Evolutionary conservation across 768 basidiomycete genomes (phyloP).

Genomic region (Kwoniella sp.): DNA sequence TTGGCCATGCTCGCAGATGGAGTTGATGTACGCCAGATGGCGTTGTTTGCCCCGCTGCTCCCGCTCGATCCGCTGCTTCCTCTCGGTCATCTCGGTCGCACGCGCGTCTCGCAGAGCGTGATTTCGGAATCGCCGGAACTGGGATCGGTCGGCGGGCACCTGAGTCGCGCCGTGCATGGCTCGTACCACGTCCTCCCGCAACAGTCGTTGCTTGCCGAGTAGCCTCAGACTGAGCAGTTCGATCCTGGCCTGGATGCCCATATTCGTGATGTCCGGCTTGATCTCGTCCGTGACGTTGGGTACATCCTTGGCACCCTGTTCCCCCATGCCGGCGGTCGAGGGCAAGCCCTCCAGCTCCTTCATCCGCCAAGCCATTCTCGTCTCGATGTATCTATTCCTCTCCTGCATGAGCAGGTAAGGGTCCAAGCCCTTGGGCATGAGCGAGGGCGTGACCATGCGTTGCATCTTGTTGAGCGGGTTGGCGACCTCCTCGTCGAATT

Average conservation of each 20-base stretch:
- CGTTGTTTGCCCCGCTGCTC: constrained; percentile 93
- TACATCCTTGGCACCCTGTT: constrained; percentile 57
- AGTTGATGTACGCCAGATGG: constrained; percentile 84
- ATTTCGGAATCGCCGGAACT: constrained; percentile 82
- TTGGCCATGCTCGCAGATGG: constrained; percentile 78
- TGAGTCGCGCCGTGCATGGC: constrained; percentile 81
- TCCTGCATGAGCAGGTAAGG: constrained; percentile 87
- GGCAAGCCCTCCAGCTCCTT: constrained; percentile 71
- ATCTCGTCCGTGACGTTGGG: constrained; percentile 51
- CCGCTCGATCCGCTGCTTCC: constrained; percentile 84
- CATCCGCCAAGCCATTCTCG: constrained; percentile 80
- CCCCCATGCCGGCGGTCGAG: constrained; percentile 73
- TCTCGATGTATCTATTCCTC: constrained; percentile 83
- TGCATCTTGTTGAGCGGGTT: constrained; percentile 48
- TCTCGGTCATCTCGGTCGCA: constrained; percentile 80
- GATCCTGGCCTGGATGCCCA: constrained; percentile 74
- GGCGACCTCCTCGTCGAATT: constrained; percentile 53
- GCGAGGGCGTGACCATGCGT: constrained; percentile 74
- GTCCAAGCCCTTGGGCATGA: constrained; percentile 88
- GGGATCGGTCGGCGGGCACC: constrained; percentile 82
- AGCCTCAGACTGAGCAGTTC: constrained; percentile 86
- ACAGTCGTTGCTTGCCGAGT: constrained; percentile 81
- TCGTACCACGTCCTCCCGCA: constrained; percentile 80
- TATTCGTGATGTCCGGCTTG: constrained; percentile 44
- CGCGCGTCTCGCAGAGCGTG: constrained; percentile 83